Percentiles rank a stretch among this genome's conserved stretches.
phyloP scores from a whole-genome alignment of 306 rosid genomes.

The Gillenia trifoliata region DNA sequence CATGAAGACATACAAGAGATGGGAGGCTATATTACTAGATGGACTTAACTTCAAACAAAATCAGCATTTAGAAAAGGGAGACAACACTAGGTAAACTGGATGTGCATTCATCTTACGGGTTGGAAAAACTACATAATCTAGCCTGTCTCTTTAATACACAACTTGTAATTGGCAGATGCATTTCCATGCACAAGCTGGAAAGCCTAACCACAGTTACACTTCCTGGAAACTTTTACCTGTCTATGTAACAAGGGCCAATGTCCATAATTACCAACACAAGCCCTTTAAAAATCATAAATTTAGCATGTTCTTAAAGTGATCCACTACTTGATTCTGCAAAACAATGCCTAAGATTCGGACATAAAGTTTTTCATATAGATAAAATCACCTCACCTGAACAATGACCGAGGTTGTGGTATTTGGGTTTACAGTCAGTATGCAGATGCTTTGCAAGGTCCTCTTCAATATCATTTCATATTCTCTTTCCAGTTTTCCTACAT shows the following conservation, averaged over 20 bases:
- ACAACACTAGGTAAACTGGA: not conserved
- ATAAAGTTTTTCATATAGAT: not conserved
- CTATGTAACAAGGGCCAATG: not conserved
- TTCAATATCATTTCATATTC: conserved; percentile 86
- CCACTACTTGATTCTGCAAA: not conserved
- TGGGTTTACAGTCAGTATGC: conserved; percentile 63
- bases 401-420: conserved; percentile 75
- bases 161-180: no score
- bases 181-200: not conserved
- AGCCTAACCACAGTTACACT: not conserved
- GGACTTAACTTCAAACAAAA: not conserved
- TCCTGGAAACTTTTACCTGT: not conserved
- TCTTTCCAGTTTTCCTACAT: conserved; percentile 64
- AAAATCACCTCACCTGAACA: conserved; percentile 47
- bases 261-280: not conserved
- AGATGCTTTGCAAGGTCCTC: conserved; percentile 75
- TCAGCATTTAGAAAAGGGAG: not conserved
- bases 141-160: not conserved
- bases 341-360: not conserved
- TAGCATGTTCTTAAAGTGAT: not conserved
- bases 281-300: not conserved
- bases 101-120: not conserved
- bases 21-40: not conserved
- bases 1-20: not conserved
- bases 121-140: not conserved